Conservation (phyloP, 768 basidiomycete species). For the Pisolithus tinctorius region DNA sequence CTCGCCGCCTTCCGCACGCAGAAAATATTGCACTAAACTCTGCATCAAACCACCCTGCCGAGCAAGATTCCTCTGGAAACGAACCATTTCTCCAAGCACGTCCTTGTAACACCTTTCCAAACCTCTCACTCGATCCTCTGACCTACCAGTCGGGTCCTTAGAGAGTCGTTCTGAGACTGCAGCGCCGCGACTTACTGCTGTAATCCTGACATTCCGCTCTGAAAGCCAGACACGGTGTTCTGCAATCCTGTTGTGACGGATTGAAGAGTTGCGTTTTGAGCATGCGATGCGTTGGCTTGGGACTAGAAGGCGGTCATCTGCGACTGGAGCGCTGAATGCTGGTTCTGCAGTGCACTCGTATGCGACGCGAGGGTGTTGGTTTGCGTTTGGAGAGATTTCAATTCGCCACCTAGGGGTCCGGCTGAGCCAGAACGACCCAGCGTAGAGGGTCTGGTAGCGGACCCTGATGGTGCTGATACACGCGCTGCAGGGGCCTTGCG, state of each 20-base stretch:
- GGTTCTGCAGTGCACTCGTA: constrained; percentile 21
- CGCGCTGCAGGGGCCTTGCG: constrained; percentile 43
- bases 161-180: constrained; percentile 24
- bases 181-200: constrained; percentile 25
- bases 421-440: constrained; percentile 18
- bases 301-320: constrained; percentile 22
- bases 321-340: constrained; percentile 22
- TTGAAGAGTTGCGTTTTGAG: constrained; percentile 28
- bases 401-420: constrained; percentile 17
- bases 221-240: constrained; percentile 11
- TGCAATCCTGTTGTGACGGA: constrained; percentile 24
- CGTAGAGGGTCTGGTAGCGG: constrained; percentile 17
- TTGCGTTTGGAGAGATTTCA: constrained; percentile 23
- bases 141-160: constrained; percentile 25
- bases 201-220: constrained; percentile 15
- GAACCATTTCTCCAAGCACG: constrained; percentile 64
- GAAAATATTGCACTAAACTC: constrained; percentile 72
- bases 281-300: constrained; percentile 28
- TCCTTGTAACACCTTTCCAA: constrained; percentile 62
- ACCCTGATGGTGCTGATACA: constrained; percentile 21
- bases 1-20: constrained; percentile 60
- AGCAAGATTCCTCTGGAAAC: constrained; percentile 67
- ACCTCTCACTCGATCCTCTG: constrained; percentile 49
- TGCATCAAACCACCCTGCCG: constrained; percentile 84
- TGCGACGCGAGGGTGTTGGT: constrained; percentile 25